Evolutionary conservation across 2,329 filamentous ascomycete species (phyloP), one percentile per base, ranked within the genome.

Genomic region (Alternaria tenuissima): DNA sequence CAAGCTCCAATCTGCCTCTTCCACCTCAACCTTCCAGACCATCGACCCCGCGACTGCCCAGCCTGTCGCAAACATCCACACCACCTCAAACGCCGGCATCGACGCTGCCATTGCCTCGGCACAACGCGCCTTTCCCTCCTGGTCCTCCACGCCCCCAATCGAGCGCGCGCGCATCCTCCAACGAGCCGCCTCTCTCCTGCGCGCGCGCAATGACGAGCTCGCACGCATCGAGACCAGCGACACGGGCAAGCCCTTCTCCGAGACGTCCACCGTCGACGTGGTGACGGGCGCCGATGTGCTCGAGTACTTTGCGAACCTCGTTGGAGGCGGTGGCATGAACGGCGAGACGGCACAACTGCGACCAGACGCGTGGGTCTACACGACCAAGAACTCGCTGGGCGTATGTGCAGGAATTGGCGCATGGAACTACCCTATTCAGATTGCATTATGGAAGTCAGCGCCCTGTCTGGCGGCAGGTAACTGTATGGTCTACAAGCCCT

Each of bases 391-490:
- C 68, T 86, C 93, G 5, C 82, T 96, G 18, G 93, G 93, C 26
- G 92, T 95, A 14, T 96, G 92, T 76, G 93, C 87, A 14, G 93
- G 91, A 58, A 96, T 96, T 67, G 93, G 92, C 56, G 93, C 93
- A 14, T 96, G 92, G 92, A 96, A 96, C 80, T 96, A 96, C 75
- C 93, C 93, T 12, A 91, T 96, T 65, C 92, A 96, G 78, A 96
- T 96, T 30, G 92, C 92, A 8, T 83, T 96, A 1, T 96, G 92
- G 92, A 96, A 96, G 79, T 93, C 91, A 1, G 92, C 91, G 0
- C 91, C 93, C 0, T 95, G 92, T 70, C 84, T 96, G 14, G 92
- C 92, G 4, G 92, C 92, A 1, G 92, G 92, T 20, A 96, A 96
- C 80, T 92, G 90, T 74, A 94, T 96, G 90, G 87, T 96, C 44